Evolutionary conservation across 352 stramenopile species (phyloP).

Genomic region (Globisporangium echinulatum): DNA sequence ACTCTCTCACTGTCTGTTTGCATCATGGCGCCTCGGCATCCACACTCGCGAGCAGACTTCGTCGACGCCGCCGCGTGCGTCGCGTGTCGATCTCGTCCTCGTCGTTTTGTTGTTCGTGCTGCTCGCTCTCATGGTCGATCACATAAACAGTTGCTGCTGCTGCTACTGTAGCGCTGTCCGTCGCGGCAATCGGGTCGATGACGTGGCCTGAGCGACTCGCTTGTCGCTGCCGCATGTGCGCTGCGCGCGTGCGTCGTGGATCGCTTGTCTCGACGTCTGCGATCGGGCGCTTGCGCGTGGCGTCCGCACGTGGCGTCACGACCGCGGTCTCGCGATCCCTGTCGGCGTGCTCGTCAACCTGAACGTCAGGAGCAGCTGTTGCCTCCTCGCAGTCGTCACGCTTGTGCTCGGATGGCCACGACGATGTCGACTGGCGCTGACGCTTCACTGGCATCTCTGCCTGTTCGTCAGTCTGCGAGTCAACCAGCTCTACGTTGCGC

Average conservation of each 20-base stretch:
- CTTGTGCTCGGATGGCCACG: not conserved
- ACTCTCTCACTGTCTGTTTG: no score
- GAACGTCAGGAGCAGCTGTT: no score
- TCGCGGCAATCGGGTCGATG: no score
- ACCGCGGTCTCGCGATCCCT: not conserved
- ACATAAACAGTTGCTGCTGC: not conserved
- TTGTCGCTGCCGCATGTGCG: conserved; percentile 1
- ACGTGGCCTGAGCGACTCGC: not conserved
- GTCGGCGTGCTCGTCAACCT: not conserved
- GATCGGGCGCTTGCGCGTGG: not conserved
- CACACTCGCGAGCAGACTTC: conserved; percentile 7
- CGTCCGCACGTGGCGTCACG: not conserved
- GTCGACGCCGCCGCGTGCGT: conserved; percentile 24
- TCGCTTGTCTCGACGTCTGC: conserved; percentile 11
- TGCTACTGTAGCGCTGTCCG: not conserved
- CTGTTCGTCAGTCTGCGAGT: not conserved
- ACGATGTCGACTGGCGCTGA: not conserved
- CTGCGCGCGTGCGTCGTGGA: conserved; percentile 4
- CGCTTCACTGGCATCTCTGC: not conserved
- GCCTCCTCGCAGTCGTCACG: not conserved
- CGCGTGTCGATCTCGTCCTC: conserved; percentile 22
- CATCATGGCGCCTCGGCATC: no score
- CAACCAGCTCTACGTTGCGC: no score
- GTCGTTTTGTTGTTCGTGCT: not conserved
- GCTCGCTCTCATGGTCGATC: not conserved